phyloP scores from a whole-genome alignment of 495 filamentous ascomycete genomes.

The Penicillium waksmanii region DNA sequence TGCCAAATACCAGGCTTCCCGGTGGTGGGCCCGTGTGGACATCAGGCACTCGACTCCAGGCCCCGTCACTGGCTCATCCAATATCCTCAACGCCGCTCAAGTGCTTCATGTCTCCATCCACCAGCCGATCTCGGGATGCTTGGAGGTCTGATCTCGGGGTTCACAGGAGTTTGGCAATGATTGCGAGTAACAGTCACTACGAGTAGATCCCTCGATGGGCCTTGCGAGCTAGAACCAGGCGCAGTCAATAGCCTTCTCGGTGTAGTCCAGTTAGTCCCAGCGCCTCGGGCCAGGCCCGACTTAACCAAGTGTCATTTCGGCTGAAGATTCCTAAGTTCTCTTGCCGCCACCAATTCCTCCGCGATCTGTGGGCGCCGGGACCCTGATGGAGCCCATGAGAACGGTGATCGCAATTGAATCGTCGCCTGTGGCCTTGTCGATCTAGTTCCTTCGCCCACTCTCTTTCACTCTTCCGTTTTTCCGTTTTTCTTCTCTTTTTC shows the following conservation, averaged over 20 bases:
- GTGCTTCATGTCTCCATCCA: constrained; percentile 30
- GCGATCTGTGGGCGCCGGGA: constrained; percentile 37
- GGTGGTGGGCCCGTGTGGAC: constrained; percentile 25
- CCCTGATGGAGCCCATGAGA: constrained; percentile 31
- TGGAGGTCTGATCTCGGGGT: constrained; percentile 32
- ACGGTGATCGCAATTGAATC: constrained; percentile 30
- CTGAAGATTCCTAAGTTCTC: constrained; percentile 41
- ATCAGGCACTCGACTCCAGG: constrained; percentile 19
- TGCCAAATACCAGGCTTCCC: constrained; percentile 24
- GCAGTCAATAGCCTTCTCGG: neutral
- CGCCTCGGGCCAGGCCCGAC: constrained; percentile 17
- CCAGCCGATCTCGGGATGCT: constrained; percentile 45
- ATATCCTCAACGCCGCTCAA: constrained; percentile 14
- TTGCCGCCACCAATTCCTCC: constrained; percentile 23
- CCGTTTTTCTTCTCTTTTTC: constrained; percentile 26
- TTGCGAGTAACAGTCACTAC: neutral
- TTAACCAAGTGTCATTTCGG: constrained; percentile 34
- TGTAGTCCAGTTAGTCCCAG: neutral
- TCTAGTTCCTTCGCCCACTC: constrained; percentile 28
- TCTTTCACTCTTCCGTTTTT: constrained; percentile 16
- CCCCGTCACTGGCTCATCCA: constrained; percentile 20
- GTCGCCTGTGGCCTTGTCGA: constrained; percentile 25
- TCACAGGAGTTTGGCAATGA: neutral
- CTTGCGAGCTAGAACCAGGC: neutral
- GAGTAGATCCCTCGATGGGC: neutral